Base-by-base conservation (phyloP, 139 green algal genomes). In the Haematococcus sp. region DNA sequence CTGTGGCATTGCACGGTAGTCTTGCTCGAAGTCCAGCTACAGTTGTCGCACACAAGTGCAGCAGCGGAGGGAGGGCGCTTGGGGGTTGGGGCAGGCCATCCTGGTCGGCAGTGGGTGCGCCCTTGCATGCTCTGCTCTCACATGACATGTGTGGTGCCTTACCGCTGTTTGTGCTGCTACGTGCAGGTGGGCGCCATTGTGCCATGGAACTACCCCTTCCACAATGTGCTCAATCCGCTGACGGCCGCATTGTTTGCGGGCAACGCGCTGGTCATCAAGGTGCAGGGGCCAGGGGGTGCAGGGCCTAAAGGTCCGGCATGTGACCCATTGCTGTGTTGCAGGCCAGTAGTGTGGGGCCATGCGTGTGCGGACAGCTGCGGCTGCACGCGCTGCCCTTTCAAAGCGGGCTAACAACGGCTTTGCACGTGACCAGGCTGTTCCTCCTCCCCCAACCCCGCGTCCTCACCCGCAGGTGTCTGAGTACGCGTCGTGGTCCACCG, bases 201-300 rank as follows among this genome's bases (percentile, higher is more conserved):
- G 56, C 95, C 95, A 11, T 99, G 92, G 91, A 99, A 99, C 87
- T 98, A 98, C 81, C 95, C 95, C 61, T 98, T 99, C 79, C 95
- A 99, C 88, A 99, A 99, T 82, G 84, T 99, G 19, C 90, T 98
- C 59, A 99, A 99, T 86, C 95, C 95, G 1, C 84, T 99, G 22
- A 91, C 91, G 1, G 92, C 95, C 0, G 91, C 92, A 2, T 60
- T 98, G 0, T 98, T 97, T 76, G 83, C 94, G n/a, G 95, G 95
- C 27, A 98, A 98, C 69, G 90, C 86, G 28, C 88, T 98, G 30
- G 92, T 98, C 23, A 90, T 99, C 79, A 99, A 99, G 89, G 92
- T 94, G 61, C 17, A 43, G 7, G 40, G 40, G 11, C 40, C 40
- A 19, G 40, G 11, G 7, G 40, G 40, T 7, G 40, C 40, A 11